Conservation (phyloP, 108 stramenopile genomes). For the Nannochloropsis oceanica region DNA sequence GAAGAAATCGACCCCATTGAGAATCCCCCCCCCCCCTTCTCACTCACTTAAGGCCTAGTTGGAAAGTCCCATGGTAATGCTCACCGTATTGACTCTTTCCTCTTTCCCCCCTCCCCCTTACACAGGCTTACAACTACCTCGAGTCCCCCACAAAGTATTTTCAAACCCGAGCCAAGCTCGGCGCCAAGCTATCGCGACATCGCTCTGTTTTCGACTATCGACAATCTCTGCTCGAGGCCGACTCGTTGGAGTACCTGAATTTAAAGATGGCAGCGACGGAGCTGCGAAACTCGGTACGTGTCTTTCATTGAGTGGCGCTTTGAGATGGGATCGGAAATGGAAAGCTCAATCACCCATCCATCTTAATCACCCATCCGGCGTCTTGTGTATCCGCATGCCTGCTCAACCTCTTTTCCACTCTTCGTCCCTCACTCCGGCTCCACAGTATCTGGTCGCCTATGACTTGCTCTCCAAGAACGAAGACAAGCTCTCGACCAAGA, state of each 20-base stretch:
- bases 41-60: no score
- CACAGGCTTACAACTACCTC: not conserved
- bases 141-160: not conserved
- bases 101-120: not conserved
- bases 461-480: not conserved
- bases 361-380: no score
- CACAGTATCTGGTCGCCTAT: not conserved
- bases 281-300: not conserved
- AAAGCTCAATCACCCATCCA: no score
- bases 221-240: not conserved
- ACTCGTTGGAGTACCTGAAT: not conserved
- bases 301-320: not conserved
- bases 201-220: not conserved
- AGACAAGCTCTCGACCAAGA: not conserved
- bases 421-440: not conserved
- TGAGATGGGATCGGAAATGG: no score
- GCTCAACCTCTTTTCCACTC: not conserved
- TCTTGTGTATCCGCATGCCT: not conserved
- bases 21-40: no score
- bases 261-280: not conserved
- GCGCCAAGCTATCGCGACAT: not conserved
- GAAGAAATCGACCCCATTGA: no score
- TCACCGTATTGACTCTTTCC: not conserved
- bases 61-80: no score
- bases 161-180: not conserved